These are phyloP conservation scores for Sanghuangporus baumii DNA, from an alignment of 1,284 basidiomycete genomes.

Conservation along the genomic window DNA sequence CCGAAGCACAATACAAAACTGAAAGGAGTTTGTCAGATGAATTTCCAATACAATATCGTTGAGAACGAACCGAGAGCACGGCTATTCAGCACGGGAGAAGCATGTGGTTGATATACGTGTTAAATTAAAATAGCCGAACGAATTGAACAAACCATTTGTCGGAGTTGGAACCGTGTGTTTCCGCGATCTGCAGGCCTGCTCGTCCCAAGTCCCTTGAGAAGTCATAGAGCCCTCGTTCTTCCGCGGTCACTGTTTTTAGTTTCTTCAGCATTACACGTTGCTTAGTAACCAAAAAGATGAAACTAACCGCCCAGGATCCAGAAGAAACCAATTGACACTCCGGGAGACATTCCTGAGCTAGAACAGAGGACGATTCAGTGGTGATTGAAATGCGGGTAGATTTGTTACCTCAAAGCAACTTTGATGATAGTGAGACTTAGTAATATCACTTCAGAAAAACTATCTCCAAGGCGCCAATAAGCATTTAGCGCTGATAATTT, in stretches of 20 bases:
- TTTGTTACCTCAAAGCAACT: constrained; percentile 48
- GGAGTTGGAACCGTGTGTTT: constrained; percentile 52
- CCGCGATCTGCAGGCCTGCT: constrained; percentile 57
- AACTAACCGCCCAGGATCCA: constrained; percentile 57
- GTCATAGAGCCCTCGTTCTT: constrained; percentile 53
- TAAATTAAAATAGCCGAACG: neutral
- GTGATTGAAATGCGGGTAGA: neutral
- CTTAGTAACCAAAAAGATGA: neutral
- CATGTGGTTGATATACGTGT: neutral
- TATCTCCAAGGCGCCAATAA: constrained; percentile 57
- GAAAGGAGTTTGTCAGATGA: neutral
- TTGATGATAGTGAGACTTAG: constrained; percentile 61
- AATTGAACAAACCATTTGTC: constrained; percentile 53
- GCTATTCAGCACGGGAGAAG: constrained; percentile 27
- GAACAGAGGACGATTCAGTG: constrained; percentile 3
- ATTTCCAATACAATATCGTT: no score
- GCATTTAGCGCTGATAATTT: constrained; percentile 47
- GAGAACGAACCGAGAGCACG: constrained; percentile 38
- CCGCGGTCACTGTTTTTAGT: constrained; percentile 39
- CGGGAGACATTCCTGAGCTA: constrained; percentile 61
- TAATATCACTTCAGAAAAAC: constrained; percentile 46
- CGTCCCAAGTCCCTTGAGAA: constrained; percentile 65
- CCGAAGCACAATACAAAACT: constrained; percentile 49
- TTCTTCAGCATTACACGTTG: constrained; percentile 7
- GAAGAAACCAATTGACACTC: constrained; percentile 62